Conservation (phyloP, 352 stramenopile species). For the Phytopythium aichiense region DNA sequence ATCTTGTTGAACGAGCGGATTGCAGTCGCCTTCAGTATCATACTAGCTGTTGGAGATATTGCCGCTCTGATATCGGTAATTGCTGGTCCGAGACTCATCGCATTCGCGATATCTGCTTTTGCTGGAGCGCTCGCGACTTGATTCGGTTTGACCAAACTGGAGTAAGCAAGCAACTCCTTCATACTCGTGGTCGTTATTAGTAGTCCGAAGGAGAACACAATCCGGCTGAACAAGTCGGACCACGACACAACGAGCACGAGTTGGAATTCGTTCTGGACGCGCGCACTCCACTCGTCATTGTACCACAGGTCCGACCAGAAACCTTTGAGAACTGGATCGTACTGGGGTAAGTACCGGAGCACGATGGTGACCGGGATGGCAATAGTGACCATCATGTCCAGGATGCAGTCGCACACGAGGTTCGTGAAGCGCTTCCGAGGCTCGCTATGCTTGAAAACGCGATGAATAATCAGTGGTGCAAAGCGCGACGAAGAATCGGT, state of each 20-base stretch:
- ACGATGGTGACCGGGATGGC: constrained; percentile 11
- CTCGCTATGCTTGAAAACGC: constrained; percentile 11
- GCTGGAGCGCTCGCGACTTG: too few relatives aligned
- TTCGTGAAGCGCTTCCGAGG: constrained; percentile 14
- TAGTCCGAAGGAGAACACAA: constrained; percentile 17
- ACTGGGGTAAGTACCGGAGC: constrained; percentile 15
- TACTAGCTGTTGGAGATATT: not conserved
- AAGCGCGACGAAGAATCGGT: constrained; percentile 30
- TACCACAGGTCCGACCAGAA: constrained; percentile 14
- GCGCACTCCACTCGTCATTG: constrained; percentile 22
- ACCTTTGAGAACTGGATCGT: constrained; percentile 9
- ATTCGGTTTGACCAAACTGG: too few relatives aligned
- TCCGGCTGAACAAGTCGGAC: constrained; percentile 14
- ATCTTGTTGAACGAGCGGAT: not conserved
- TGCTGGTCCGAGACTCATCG: too few relatives aligned
- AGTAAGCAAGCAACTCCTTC: too few relatives aligned
- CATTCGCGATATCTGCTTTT: too few relatives aligned
- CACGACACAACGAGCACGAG: constrained; percentile 23
- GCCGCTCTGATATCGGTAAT: too few relatives aligned
- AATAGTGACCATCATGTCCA: constrained; percentile 15
- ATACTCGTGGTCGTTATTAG: constrained; percentile 17
- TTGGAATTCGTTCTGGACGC: constrained; percentile 15
- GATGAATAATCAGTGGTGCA: constrained; percentile 6
- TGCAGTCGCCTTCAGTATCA: not conserved
- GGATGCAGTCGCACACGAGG: constrained; percentile 17